These are phyloP conservation scores for Alternaria atra DNA, from an alignment of 2,329 filamentous ascomycete species.

Conservation along the genomic window DNA sequence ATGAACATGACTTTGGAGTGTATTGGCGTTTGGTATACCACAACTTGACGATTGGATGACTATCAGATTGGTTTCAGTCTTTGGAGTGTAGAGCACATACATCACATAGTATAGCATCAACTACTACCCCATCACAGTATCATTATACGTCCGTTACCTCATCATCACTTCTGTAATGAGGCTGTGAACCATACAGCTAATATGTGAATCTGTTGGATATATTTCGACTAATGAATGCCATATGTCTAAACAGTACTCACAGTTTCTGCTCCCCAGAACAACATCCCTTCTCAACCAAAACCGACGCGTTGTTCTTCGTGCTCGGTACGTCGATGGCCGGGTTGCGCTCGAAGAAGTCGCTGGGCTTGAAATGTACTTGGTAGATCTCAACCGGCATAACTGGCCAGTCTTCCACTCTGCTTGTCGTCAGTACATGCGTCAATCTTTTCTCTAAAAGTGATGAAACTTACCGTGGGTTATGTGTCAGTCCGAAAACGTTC, in stretches of 20 bases:
- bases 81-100: neutral
- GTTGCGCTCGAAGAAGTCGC: constrained; percentile 64
- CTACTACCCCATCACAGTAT: neutral
- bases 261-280: constrained; percentile 30
- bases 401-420: constrained; percentile 58
- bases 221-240: neutral
- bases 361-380: constrained; percentile 58
- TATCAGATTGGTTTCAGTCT: constrained; percentile 6
- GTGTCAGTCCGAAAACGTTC: constrained; percentile 61
- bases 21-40: constrained; percentile 14
- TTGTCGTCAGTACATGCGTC: neutral
- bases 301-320: constrained; percentile 41
- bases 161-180: neutral
- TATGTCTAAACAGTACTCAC: constrained; percentile 5
- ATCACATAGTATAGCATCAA: constrained; percentile 4
- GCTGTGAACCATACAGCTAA: neutral
- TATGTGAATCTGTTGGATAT: neutral
- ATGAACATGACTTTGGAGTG: constrained; percentile 12
- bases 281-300: constrained; percentile 35
- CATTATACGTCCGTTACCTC: neutral
- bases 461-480: constrained; percentile 56
- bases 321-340: constrained; percentile 63
- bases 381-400: constrained; percentile 62
- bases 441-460: neutral
- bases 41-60: constrained; percentile 3